Evolutionary conservation across 345 rosid species (phyloP), one percentile per base, ranked within the genome.

Genomic region (Pistacia integerrima): DNA sequence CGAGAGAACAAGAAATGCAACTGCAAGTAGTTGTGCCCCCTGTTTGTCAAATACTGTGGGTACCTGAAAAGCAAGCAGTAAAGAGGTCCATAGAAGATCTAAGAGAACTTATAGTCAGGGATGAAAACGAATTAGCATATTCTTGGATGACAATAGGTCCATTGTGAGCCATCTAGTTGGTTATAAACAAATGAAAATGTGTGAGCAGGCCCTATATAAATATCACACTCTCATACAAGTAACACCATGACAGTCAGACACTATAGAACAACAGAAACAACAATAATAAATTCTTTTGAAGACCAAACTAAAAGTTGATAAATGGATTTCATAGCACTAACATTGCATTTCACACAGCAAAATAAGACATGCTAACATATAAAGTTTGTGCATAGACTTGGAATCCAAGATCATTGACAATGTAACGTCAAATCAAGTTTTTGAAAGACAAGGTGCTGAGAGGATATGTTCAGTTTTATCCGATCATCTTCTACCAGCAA

Each of bases 41-140:
- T 96, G 99, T 84, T 88, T 94, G 82, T 96, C 98, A 76, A 96
- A 76, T 75, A 92, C 70, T 13, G 97, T 86, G 28, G 99, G 99
- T 61, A 94, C 90, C 99, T 96, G 88, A 76, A 85, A 82, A 60
- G 70, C 69, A 80, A 66, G 68, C 56, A 71, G 60, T 48, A 28
- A 64, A 68, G 55, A 70, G 69, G 70, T 69, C 22, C 16, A 55
- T 33, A 51, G 70, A 18, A n/a, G 17, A 51, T 38, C 20, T 22
- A 49, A 63, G 41, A 2, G 11, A 46, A 65, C 41, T 22, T 49
- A n/a, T 63, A 48, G 62, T 25, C 33, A 61, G 48, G 52, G 41
- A 64, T 46, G 11, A 56, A 8, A 64, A 46, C 30, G 38, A 48
- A 49, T 41, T 41, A 59, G 57, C 66, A 12, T 7, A 20, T 12